Percentiles rank a stretch among this genome's conserved stretches.
phyloP scores from a whole-genome alignment of 2,329 filamentous ascomycete genomes.

The Sporothrix mexicana region DNA sequence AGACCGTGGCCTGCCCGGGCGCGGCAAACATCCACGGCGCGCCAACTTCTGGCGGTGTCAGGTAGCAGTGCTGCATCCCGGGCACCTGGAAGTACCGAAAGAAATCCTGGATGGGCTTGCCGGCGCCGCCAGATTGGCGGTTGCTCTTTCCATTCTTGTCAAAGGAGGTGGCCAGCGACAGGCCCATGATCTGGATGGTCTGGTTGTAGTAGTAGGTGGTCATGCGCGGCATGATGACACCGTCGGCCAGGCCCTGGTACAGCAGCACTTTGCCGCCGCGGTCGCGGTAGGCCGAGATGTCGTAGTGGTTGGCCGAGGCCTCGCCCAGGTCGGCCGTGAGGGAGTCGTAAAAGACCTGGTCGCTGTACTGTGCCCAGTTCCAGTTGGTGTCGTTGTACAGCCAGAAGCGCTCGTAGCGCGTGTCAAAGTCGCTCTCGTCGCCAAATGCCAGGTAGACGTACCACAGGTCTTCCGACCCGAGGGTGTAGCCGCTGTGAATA shows the following conservation, averaged over 20 bases:
- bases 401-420: slow-evolving; percentile 42
- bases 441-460: slow-evolving; percentile 37
- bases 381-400: slow-evolving; percentile 42
- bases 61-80: slow-evolving; percentile 57
- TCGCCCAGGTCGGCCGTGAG: slow-evolving; percentile 42
- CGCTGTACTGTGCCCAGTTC: slow-evolving; percentile 44
- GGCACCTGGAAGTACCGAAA: slow-evolving; percentile 59
- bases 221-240: slow-evolving; percentile 44
- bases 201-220: slow-evolving; percentile 46
- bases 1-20: slow-evolving; percentile 40
- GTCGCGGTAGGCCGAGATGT: slow-evolving; percentile 42
- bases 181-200: slow-evolving; percentile 47
- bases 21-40: slow-evolving; percentile 48
- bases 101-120: slow-evolving; percentile 51
- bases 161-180: slow-evolving; percentile 8
- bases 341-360: slow-evolving; percentile 40
- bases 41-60: slow-evolving; percentile 39
- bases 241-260: slow-evolving; percentile 52
- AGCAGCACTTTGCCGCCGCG: slow-evolving; percentile 51
- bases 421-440: slow-evolving; percentile 39
- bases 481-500: slow-evolving; percentile 47
- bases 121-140: neutral
- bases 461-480: slow-evolving; percentile 52
- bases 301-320: slow-evolving; percentile 43
- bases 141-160: neutral